Evolutionary conservation across 2,329 filamentous ascomycete species (phyloP).

Genomic region (Aspergillus japonicus): DNA sequence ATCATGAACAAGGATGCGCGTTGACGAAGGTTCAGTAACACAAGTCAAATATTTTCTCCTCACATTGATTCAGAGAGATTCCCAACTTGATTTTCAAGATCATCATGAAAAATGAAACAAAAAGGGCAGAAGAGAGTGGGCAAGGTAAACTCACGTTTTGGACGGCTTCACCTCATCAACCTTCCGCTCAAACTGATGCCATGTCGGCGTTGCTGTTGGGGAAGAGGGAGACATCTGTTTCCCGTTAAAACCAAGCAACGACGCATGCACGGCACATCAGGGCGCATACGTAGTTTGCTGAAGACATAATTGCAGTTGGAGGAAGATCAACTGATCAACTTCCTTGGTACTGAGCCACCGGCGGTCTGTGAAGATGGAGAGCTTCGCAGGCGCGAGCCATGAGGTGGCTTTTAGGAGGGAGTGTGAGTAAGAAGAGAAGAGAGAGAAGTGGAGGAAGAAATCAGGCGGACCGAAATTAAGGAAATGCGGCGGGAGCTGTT

Average conservation of each 20-base stretch:
- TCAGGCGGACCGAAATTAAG: conserved; percentile 13
- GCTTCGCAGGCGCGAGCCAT: conserved; percentile 38
- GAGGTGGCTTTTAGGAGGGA: conserved; percentile 15
- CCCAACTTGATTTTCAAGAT: conserved; percentile 82
- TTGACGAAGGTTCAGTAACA: conserved; percentile 59
- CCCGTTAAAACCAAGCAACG: conserved; percentile 37
- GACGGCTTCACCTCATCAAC: conserved; percentile 81
- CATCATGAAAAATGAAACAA: conserved; percentile 64
- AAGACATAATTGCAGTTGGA: conserved; percentile 34
- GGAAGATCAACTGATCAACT: conserved; percentile 13
- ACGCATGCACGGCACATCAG: conserved; percentile 34
- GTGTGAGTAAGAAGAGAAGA: conserved; percentile 18
- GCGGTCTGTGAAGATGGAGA: conserved; percentile 35
- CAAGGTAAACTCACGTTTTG: conserved; percentile 70
- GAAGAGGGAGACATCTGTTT: conserved; percentile 66
- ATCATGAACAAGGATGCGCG: conserved; percentile 9
- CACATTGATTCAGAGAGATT: conserved; percentile 99
- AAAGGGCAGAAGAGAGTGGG: not conserved
- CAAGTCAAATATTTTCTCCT: conserved; percentile 84
- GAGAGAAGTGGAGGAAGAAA: conserved; percentile 18
- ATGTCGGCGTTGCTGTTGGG: conserved; percentile 68
- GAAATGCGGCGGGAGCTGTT: conserved; percentile 21
- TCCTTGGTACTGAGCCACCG: conserved; percentile 19
- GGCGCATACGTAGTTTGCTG: conserved; percentile 44
- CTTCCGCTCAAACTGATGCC: conserved; percentile 74